phyloP scores from a whole-genome alignment of 2,329 filamentous ascomycete genomes.

The Fusarium albidum region DNA sequence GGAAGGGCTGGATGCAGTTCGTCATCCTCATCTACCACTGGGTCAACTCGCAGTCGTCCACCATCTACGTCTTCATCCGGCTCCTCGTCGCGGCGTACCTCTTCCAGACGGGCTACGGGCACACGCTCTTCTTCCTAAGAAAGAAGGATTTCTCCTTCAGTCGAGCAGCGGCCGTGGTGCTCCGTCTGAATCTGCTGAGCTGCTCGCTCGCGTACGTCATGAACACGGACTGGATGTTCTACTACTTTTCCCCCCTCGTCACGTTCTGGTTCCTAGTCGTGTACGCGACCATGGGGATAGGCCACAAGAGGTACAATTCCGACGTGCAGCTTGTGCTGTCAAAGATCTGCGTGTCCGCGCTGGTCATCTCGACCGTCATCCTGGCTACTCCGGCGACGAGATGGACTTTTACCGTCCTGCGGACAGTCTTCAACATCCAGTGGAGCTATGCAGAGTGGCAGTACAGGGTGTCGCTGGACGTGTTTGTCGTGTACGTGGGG shows the following conservation, averaged over 20 bases:
- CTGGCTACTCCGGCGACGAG: conserved; percentile 25
- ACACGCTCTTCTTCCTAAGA: conserved; percentile 65
- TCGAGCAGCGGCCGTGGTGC: conserved; percentile 60
- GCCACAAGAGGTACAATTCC: conserved; percentile 52
- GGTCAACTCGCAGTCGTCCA: too few species aligned
- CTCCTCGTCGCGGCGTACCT: conserved; percentile 65
- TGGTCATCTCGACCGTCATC: conserved; percentile 48
- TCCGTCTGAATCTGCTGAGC: conserved; percentile 66
- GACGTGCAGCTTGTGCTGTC: conserved; percentile 51
- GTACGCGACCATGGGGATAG: conserved; percentile 59
- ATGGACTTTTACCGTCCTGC: conserved; percentile 45
- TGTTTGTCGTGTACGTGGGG: conserved; percentile 64
- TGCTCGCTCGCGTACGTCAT: conserved; percentile 63
- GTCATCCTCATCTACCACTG: conserved; percentile 64
- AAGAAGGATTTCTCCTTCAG: conserved; percentile 64
- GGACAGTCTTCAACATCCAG: conserved; percentile 53
- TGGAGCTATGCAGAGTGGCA: conserved; percentile 59
- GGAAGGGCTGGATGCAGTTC: conserved; percentile 72
- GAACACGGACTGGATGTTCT: conserved; percentile 58
- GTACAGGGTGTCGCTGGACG: conserved; percentile 60
- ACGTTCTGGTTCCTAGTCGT: conserved; percentile 70
- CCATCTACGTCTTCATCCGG: conserved; percentile 63
- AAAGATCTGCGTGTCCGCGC: conserved; percentile 56
- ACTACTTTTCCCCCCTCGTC: conserved; percentile 66
- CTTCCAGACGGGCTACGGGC: conserved; percentile 69